These are phyloP conservation scores for Metrosideros polymorpha DNA, from an alignment of 441 rosid genomes.

Conservation along the genomic window DNA sequence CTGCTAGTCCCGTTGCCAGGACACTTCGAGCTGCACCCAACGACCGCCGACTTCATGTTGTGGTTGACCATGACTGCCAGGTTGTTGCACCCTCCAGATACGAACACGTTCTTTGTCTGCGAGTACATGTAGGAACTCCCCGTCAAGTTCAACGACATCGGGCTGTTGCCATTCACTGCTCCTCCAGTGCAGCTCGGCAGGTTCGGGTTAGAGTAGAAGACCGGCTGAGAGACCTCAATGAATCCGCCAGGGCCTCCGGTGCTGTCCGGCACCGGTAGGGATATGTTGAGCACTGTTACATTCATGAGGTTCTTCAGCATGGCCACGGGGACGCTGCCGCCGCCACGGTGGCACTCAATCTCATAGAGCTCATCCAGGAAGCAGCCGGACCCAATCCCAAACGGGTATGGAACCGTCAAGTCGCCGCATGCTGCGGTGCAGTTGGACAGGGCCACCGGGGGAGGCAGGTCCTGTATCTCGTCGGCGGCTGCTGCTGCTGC, in stretches of 20 bases:
- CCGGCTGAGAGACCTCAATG: neutral
- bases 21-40: neutral
- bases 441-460: neutral
- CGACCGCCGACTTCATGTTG: neutral
- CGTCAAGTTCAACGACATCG: neutral
- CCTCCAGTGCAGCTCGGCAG: neutral
- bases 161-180: neutral
- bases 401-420: neutral
- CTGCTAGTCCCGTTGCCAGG: neutral
- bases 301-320: neutral
- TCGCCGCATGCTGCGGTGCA: neutral
- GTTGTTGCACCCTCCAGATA: neutral
- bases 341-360: neutral
- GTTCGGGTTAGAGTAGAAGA: neutral
- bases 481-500: neutral
- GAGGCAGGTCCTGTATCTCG: neutral
- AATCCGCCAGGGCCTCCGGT: neutral
- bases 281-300: neutral
- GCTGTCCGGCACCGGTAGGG: neutral
- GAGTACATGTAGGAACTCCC: neutral
- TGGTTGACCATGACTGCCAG: neutral
- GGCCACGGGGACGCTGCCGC: neutral
- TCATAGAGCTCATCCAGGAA: neutral
- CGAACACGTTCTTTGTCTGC: neutral
- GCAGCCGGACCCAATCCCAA: neutral